Evolutionary conservation across 2,329 filamentous ascomycete species (phyloP).

Genomic region (Aspergillus latus): DNA sequence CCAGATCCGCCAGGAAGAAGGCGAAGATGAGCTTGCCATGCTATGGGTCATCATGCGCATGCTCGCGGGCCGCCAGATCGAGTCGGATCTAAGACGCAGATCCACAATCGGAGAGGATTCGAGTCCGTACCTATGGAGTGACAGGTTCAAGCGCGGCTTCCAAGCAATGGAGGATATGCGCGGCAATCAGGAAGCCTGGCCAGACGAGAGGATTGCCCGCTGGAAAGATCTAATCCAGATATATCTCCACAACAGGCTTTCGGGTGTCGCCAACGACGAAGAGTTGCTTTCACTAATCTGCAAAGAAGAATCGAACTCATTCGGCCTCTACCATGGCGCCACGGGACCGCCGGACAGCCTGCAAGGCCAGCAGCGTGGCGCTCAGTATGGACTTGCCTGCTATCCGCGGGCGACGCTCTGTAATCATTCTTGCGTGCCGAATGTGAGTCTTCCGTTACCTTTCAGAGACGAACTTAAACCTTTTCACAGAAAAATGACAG

Average conservation of each 20-base stretch:
- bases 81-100: background rate
- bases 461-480: background rate
- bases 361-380: background rate
- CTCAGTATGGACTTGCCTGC: background rate
- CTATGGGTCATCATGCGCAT: slow-evolving; percentile 1
- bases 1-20: background rate
- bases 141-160: background rate
- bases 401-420: background rate
- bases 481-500: background rate
- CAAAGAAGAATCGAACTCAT: background rate
- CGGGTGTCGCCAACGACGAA: background rate
- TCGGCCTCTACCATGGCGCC: background rate
- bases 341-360: background rate
- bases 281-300: background rate
- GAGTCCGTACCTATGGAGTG: background rate
- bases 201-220: background rate
- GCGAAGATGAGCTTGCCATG: slow-evolving; percentile 5
- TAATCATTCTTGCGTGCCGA: slow-evolving; percentile 9
- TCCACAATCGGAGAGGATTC: background rate
- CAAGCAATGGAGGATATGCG: background rate
- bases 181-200: background rate
- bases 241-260: background rate
- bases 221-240: background rate
- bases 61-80: background rate
- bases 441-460: background rate